Conservation (phyloP, 139 green algal species). For the Chlamydomonas sp. region DNA sequence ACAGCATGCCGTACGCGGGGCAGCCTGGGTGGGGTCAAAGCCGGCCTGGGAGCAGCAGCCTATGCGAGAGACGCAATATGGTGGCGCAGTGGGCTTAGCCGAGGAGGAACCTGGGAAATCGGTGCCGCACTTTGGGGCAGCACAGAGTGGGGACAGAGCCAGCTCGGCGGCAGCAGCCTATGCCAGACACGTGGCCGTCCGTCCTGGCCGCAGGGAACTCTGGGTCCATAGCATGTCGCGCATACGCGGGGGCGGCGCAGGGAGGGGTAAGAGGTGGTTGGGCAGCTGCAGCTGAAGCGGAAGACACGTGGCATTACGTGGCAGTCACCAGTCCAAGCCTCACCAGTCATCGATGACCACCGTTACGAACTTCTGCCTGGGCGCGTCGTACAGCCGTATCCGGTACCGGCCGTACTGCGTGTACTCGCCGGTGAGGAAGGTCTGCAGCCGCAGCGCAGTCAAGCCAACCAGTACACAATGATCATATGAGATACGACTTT, state of each 20-base stretch:
- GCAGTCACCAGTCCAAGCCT: not conserved
- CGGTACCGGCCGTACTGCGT: conserved; percentile 58
- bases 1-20: no score
- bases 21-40: no score
- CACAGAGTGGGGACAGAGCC: not conserved
- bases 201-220: not conserved
- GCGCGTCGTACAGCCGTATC: conserved; percentile 48
- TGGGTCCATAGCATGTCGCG: no score
- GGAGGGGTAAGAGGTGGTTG: no score
- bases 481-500: not conserved
- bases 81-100: no score
- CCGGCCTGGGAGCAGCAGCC: no score
- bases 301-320: no score
- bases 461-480: not conserved
- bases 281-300: no score
- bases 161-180: not conserved
- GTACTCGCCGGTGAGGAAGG: conserved; percentile 39
- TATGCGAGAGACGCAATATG: no score
- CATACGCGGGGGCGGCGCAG: no score
- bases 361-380: conserved; percentile 37
- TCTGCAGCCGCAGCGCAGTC: not conserved
- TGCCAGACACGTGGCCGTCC: not conserved
- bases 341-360: conserved; percentile 57
- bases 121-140: not conserved
- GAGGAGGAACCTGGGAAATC: no score